Evolutionary conservation across 495 filamentous ascomycete genomes (phyloP), one percentile per base, ranked within the genome.

Genomic region (Tuber aestivum): DNA sequence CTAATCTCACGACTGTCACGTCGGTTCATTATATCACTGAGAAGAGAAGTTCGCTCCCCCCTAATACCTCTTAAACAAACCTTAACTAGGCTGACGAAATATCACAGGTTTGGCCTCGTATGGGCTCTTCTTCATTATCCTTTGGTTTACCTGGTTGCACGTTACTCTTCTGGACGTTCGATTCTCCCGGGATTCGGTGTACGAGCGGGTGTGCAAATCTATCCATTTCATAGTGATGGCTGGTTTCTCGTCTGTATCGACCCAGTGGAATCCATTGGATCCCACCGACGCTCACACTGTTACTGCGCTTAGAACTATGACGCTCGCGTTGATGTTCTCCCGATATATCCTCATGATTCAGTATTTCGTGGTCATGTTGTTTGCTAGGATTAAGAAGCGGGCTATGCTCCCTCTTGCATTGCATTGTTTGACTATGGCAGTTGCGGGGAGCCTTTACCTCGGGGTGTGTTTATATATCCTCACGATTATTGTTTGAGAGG

Each of bases 101-200:
- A 65, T 68, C 16, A 71, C 44, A 80, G 82, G 77, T 38, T 70
- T 83, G 42, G 77, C 74, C n/a, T 83, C 82, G 7, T 90, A 90
- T 75, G 85, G 89, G 70, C 85, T 88, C 32, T 90, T 90, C 76
- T 88, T 91, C 74, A 86, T 85, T 18, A 85, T 92, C 69, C 86
- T 93, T 20, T 93, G 91, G 91, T 89, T 90, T 73, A 91, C 90
- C 48, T 93, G 91, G 91, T 85, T 90, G 41, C 89, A 91, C 83
- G 88, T 90, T 41, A 88, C 88, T 20, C 85, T 92, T 35, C 89
- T 89, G 82, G 91, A 93, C 79, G 87, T 92, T 44, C 89, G 91
- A 1, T 92, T 92, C 83, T 88, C 87, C 20, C 83, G 87, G 73
- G 91, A 93, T 81, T 89, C 86, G n/a, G 84, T 92, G 74, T 90